These are phyloP conservation scores for Eudorina sp. DNA, from an alignment of 139 green algal species.

Conservation along the genomic window DNA sequence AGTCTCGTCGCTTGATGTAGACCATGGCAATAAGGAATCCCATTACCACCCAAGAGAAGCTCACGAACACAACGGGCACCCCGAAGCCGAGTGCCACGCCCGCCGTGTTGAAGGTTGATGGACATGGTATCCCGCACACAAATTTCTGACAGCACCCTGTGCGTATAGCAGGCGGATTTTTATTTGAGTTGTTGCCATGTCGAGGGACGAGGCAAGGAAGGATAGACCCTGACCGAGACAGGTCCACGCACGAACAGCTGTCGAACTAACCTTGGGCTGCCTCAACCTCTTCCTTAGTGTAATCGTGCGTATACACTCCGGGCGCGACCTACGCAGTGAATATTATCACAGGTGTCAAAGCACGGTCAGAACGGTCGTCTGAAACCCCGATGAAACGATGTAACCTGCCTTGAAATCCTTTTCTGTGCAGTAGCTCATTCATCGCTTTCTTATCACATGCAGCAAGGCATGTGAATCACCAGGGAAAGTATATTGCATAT, in stretches of 20 bases:
- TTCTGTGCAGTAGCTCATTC: constrained; percentile 13
- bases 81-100: not conserved
- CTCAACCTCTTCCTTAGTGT: not conserved
- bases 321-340: not conserved
- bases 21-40: not conserved
- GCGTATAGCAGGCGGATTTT: too few relatives aligned
- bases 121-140: constrained; percentile 6
- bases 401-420: not conserved
- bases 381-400: too few relatives aligned
- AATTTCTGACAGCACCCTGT: constrained; percentile 7
- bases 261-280: not conserved
- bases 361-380: too few relatives aligned
- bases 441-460: not conserved
- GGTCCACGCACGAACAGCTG: too few relatives aligned
- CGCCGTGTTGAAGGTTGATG: not conserved
- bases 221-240: too few relatives aligned
- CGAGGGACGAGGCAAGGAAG: too few relatives aligned
- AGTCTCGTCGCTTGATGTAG: not conserved
- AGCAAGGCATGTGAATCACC: too few relatives aligned
- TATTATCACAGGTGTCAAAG: too few relatives aligned
- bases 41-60: not conserved
- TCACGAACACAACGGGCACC: not conserved
- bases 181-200: too few relatives aligned
- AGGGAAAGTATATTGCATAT: too few relatives aligned
- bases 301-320: not conserved